Conservation (phyloP, 148 eudicot species). For the Nepenthes mirabilis region DNA sequence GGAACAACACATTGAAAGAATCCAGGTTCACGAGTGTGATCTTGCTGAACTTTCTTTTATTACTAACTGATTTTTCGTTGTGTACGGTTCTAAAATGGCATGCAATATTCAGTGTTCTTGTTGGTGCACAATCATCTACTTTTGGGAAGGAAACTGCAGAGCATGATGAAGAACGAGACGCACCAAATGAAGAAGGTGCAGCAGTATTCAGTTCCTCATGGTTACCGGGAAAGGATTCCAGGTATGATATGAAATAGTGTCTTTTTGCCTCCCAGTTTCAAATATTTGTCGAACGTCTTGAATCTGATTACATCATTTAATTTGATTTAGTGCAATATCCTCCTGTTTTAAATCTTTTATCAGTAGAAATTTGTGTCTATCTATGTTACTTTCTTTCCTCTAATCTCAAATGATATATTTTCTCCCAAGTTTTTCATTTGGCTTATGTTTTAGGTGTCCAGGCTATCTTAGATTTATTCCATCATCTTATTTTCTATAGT, state of each 20-base stretch:
- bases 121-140: constrained; percentile 45
- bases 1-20: constrained; percentile 41
- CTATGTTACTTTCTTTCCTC: too few relatives aligned
- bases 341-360: too few relatives aligned
- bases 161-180: constrained; percentile 36
- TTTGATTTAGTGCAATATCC: too few relatives aligned
- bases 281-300: too few relatives aligned
- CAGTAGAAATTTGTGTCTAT: too few relatives aligned
- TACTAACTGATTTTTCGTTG: neutral
- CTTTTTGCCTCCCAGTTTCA: too few relatives aligned
- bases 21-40: constrained; percentile 48
- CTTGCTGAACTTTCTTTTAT: neutral
- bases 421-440: too few relatives aligned
- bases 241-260: constrained; percentile 19
- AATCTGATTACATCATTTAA: too few relatives aligned
- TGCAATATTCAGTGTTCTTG: constrained; percentile 47
- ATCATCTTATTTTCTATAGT: too few relatives aligned
- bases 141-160: constrained; percentile 35
- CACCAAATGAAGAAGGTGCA: constrained; percentile 32
- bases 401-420: too few relatives aligned
- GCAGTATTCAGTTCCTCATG: constrained; percentile 50
- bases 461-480: too few relatives aligned
- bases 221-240: constrained; percentile 51
- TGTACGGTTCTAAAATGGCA: constrained; percentile 3
- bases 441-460: too few relatives aligned